Percentiles rank a stretch among this genome's conserved stretches.
Conservation (phyloP, 495 filamentous ascomycete species). For the Penicillium lividum region DNA sequence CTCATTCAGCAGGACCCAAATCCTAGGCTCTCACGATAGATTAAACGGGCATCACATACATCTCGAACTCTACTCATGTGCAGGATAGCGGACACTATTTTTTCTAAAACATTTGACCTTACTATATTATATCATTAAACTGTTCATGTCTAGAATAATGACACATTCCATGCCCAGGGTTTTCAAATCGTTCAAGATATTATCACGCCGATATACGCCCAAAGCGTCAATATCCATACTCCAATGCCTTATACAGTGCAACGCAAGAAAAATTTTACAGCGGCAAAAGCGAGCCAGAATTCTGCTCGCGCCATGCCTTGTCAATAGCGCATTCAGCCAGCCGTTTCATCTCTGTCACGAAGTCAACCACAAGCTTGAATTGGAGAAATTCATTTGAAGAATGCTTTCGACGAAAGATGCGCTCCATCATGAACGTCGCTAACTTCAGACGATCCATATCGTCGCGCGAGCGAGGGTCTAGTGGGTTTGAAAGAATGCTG, state of each 20-base stretch:
- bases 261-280: constrained; percentile 2
- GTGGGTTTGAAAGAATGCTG: constrained; percentile 50
- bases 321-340: constrained; percentile 47
- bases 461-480: constrained; percentile 43
- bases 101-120: not conserved
- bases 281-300: constrained; percentile 11
- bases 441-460: constrained; percentile 44
- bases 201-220: not conserved
- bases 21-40: not conserved
- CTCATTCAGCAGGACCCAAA: too few species aligned
- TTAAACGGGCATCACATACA: not conserved
- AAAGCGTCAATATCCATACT: not conserved
- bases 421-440: constrained; percentile 44
- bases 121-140: too few species aligned
- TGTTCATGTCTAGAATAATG: too few species aligned
- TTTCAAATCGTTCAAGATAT: too few species aligned
- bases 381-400: constrained; percentile 45
- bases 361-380: constrained; percentile 49
- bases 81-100: not conserved
- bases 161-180: too few species aligned
- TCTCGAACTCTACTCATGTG: not conserved
- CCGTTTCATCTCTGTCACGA: constrained; percentile 46
- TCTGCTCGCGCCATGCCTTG: constrained; percentile 42
- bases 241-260: not conserved
- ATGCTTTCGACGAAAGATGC: constrained; percentile 41